A percentile compares a stretch with the other conserved stretches of the same genome.
These are phyloP conservation scores for Fagopyrum homotropicum DNA, from an alignment of 148 eudicot genomes.

Conservation along the genomic window DNA sequence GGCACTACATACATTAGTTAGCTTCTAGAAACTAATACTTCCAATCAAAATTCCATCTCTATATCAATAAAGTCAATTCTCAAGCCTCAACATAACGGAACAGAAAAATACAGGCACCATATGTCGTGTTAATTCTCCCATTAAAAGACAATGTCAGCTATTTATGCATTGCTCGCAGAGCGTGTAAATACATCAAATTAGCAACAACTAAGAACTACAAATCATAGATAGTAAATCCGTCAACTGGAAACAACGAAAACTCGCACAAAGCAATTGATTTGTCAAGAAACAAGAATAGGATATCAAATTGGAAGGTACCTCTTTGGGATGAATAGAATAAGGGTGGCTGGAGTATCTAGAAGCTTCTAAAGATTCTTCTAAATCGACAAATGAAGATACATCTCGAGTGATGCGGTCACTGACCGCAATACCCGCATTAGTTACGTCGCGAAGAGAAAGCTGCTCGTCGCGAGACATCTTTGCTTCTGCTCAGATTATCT, in stretches of 20 bases:
- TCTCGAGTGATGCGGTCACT: slow-evolving; percentile 80
- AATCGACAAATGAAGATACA: slow-evolving; percentile 52
- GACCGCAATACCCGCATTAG: slow-evolving; percentile 70
- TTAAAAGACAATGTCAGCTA: background rate
- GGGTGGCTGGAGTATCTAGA: slow-evolving; percentile 87
- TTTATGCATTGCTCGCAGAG: background rate
- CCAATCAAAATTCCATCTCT: background rate
- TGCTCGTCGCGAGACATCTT: slow-evolving; percentile 47
- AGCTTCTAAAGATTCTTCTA: slow-evolving; percentile 85
- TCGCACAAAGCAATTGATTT: background rate
- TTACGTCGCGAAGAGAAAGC: slow-evolving; percentile 69
- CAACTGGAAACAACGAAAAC: background rate
- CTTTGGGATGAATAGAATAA: slow-evolving; percentile 77
- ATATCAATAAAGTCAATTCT: background rate
- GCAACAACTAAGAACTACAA: slow-evolving; percentile 1
- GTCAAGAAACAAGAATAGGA: background rate
- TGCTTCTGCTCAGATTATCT: background rate
- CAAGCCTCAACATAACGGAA: background rate
- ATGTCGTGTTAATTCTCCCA: background rate
- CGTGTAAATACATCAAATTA: background rate
- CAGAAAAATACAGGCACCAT: too few relatives aligned
- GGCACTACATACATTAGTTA: background rate
- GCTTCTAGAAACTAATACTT: background rate
- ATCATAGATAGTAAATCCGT: background rate
- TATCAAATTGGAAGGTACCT: slow-evolving; percentile 35